Conservation (phyloP, 257 asterid genomes). For the Solanum virginianum region DNA sequence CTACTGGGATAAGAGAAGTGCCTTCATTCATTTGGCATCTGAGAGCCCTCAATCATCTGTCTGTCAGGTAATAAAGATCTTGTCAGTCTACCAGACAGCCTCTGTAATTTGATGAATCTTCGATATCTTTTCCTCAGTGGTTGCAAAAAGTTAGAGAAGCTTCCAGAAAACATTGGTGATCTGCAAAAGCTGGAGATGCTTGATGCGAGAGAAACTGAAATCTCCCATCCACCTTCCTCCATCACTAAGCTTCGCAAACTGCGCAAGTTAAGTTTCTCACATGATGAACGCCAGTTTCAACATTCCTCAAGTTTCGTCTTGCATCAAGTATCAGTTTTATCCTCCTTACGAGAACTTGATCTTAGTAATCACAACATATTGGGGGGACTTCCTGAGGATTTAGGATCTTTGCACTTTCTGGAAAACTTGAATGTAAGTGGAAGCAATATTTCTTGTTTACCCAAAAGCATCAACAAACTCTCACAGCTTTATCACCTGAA, state of each 20-base stretch:
- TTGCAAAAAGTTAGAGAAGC: background rate
- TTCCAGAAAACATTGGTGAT: background rate
- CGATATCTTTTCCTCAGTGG: accelerated
- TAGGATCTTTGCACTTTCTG: background rate
- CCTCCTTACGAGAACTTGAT: background rate
- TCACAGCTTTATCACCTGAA: background rate
- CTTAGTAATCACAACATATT: background rate
- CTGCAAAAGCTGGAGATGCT: no score
- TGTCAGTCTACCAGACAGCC: background rate
- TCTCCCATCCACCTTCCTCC: no score
- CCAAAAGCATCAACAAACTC: background rate
- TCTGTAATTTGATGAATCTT: background rate
- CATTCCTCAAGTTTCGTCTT: background rate
- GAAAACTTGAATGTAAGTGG: background rate
- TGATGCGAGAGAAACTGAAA: no score
- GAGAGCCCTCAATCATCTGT: background rate
- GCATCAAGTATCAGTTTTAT: no score
- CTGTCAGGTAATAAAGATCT: background rate
- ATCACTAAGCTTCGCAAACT: no score
- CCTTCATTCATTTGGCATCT: background rate
- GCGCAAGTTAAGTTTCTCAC: no score
- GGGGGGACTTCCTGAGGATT: background rate
- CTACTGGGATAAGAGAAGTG: background rate
- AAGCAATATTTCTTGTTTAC: no score
- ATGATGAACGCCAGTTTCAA: background rate